Conservation (phyloP, 768 basidiomycete species). For the Sporobolomyces phaffii region DNA sequence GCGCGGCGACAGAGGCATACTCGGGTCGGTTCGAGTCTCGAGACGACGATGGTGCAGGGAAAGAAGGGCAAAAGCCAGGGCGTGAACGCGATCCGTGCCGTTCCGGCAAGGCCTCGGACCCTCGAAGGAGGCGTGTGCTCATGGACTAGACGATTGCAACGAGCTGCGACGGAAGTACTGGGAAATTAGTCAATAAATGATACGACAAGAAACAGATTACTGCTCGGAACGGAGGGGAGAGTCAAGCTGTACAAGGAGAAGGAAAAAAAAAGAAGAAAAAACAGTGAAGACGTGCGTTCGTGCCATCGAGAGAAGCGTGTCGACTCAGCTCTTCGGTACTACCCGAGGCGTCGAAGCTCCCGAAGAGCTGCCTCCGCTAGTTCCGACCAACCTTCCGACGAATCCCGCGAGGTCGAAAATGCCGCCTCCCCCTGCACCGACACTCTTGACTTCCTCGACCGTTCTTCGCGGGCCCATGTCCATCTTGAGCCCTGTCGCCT, state of each 20-base stretch:
- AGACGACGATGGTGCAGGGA: no score
- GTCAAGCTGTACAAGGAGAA: neutral
- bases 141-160: no score
- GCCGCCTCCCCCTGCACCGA: neutral
- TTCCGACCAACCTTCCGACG: constrained; percentile 5
- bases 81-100: no score
- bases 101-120: neutral
- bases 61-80: no score
- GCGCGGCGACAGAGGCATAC: neutral
- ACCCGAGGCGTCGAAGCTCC: neutral
- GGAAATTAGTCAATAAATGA: no score
- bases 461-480: constrained; percentile 16
- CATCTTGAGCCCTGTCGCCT: constrained; percentile 9
- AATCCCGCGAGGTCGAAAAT: neutral
- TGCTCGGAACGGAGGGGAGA: no score
- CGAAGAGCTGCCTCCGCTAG: neutral
- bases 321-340: no score
- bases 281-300: neutral
- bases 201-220: no score
- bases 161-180: no score
- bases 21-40: no score
- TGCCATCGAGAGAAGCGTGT: no score
- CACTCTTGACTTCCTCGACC: neutral
- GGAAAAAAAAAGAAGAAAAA: neutral
- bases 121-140: no score